These are phyloP conservation scores for Candida sphagnicola DNA, from an alignment of 805 yeast species.

Conservation along the genomic window DNA sequence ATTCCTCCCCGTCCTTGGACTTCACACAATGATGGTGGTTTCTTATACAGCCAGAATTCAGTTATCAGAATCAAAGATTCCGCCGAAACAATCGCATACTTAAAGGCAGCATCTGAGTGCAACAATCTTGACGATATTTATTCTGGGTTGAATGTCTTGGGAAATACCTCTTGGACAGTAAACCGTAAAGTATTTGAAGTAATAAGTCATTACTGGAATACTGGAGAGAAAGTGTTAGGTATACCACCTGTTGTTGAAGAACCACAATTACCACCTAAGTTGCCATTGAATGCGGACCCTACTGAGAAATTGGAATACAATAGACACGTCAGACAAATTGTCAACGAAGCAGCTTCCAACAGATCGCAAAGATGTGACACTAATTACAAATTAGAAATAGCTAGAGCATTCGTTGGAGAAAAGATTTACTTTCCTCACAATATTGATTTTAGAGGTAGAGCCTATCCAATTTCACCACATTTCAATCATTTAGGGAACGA, in stretches of 20 bases:
- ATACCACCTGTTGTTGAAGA: conserved; percentile 50
- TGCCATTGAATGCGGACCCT: conserved; percentile 75
- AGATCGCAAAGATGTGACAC: conserved; percentile 91
- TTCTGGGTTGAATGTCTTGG: conserved; percentile 80
- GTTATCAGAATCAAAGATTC: conserved; percentile 78
- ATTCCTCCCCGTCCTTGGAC: conserved; percentile 90
- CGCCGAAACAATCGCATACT: conserved; percentile 85
- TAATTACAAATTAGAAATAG: conserved; percentile 91
- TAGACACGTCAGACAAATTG: conserved; percentile 50
- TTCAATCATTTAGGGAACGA: conserved; percentile 81
- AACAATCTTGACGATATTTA: conserved; percentile 64
- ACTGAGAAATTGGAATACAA: conserved; percentile 65
- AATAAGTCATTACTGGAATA: conserved; percentile 80
- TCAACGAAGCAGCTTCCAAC: conserved; percentile 58
- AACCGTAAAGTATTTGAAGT: conserved; percentile 67
- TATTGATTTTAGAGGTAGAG: conserved; percentile 79
- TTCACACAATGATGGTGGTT: conserved; percentile 80
- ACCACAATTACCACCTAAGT: conserved; percentile 43
- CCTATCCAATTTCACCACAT: conserved; percentile 77
- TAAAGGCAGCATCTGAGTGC: conserved; percentile 76
- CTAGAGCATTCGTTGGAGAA: conserved; percentile 84
- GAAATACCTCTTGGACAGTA: conserved; percentile 89
- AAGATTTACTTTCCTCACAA: conserved; percentile 75
- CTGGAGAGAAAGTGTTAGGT: conserved; percentile 70
- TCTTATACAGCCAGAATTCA: conserved; percentile 56